These are phyloP conservation scores for Phylloporus sp. DNA, from an alignment of 768 basidiomycete species.

Conservation along the genomic window DNA sequence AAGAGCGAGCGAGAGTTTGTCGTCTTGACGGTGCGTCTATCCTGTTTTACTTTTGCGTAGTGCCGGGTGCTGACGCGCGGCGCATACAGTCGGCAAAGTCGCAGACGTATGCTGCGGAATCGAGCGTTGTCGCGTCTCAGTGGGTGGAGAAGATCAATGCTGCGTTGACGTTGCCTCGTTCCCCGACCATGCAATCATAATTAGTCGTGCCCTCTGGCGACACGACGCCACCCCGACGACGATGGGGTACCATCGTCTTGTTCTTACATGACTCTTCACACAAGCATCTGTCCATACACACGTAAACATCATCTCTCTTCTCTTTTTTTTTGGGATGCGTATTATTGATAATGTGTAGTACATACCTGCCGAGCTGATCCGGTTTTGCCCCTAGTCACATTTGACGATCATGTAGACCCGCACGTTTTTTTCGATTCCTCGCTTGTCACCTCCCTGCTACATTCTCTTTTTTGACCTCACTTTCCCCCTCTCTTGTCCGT, in stretches of 20 bases:
- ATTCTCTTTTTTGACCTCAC: too few relatives aligned
- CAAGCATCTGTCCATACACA: not conserved
- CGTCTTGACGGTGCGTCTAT: conserved; percentile 49
- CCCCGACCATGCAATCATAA: not conserved
- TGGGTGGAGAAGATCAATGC: conserved; percentile 41
- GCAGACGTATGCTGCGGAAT: conserved; percentile 39
- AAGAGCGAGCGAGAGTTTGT: conserved; percentile 58
- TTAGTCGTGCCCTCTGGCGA: not conserved
- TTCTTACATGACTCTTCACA: not conserved
- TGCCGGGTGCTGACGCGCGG: not conserved
- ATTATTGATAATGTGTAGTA: not conserved
- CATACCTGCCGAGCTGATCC: not conserved
- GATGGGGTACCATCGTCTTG: not conserved
- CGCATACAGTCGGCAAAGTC: conserved; percentile 41
- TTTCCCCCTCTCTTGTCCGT: too few relatives aligned
- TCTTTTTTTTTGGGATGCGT: not conserved
- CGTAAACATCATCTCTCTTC: not conserved
- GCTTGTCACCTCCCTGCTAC: too few relatives aligned
- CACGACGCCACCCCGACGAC: not conserved
- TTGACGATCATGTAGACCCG: too few relatives aligned
- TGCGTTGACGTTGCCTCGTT: conserved; percentile 20
- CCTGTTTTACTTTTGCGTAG: not conserved
- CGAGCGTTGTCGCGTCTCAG: conserved; percentile 28
- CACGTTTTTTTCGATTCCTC: too few relatives aligned
- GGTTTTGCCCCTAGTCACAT: too few relatives aligned